phyloP scores from a whole-genome alignment of 2,329 filamentous ascomycete species.

The Fusarium zealandicum region DNA sequence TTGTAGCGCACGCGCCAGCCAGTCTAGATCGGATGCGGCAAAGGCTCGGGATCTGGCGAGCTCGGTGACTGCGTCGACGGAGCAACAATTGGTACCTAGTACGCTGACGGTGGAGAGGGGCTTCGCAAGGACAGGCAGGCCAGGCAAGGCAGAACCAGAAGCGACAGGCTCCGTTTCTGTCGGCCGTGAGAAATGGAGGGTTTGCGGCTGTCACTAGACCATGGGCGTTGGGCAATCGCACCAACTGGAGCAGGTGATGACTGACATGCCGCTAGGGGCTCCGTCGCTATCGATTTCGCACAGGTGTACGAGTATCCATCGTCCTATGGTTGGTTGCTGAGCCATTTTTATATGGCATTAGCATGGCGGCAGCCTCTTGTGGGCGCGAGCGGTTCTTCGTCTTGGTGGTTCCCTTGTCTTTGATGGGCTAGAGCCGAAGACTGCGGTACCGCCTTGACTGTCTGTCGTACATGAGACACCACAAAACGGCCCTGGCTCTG shows the following conservation, averaged over 20 bases:
- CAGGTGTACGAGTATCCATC: constrained; percentile 18
- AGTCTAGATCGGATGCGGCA: constrained; percentile 39
- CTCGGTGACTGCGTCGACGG: constrained; percentile 37
- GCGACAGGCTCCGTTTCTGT: constrained; percentile 28
- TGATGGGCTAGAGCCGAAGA: constrained; percentile 25
- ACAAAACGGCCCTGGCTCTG: constrained; percentile 30
- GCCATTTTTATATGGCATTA: constrained; percentile 39
- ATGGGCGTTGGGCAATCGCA: constrained; percentile 21
- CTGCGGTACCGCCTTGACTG: constrained; percentile 34
- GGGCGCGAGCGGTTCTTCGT: constrained; percentile 19
- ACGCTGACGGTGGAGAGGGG: constrained; percentile 34
- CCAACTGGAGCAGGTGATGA: constrained; percentile 38
- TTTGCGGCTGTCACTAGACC: constrained; percentile 38
- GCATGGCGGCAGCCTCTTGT: constrained; percentile 24
- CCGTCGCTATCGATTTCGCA: constrained; percentile 34
- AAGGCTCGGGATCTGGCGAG: constrained; percentile 40
- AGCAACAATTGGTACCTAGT: constrained; percentile 37
- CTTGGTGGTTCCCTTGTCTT: constrained; percentile 28
- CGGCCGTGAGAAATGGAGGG: constrained; percentile 22
- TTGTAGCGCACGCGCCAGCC: constrained; percentile 39
- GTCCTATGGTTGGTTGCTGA: constrained; percentile 30
- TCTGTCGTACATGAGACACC: constrained; percentile 34
- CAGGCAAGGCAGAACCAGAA: constrained; percentile 16
- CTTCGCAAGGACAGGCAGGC: constrained; percentile 29
- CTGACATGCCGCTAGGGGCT: constrained; percentile 36